Evolutionary conservation across 345 rosid genomes (phyloP).

Genomic region (Eucalyptus pauciflora): DNA sequence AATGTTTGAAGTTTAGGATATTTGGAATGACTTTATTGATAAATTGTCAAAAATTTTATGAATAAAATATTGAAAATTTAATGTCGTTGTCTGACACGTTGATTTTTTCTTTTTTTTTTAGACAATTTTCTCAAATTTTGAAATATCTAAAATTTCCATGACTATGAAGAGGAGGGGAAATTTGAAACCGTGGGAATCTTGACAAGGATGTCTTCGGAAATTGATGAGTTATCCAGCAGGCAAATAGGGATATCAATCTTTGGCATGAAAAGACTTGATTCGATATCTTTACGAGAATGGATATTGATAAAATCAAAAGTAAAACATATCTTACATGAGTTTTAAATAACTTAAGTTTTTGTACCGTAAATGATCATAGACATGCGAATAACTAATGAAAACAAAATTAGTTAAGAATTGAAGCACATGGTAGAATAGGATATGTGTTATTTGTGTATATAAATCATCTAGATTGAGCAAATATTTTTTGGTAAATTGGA

Average conservation of each 20-base stretch:
- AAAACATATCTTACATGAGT: not conserved
- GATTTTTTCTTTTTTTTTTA: no score
- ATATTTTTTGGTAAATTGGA: not conserved
- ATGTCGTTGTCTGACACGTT: fast-evolving
- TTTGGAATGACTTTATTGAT: fast-evolving
- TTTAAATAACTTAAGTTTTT: not conserved
- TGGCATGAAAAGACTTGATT: not conserved
- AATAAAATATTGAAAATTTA: not conserved
- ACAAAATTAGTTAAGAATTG: not conserved
- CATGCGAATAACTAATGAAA: not conserved
- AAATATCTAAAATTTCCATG: not conserved
- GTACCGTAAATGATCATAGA: not conserved
- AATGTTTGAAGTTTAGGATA: not conserved
- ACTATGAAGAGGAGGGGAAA: not conserved
- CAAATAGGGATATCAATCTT: not conserved
- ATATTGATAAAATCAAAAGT: not conserved
- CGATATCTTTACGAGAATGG: not conserved
- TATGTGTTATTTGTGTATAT: not conserved
- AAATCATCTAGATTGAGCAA: not conserved
- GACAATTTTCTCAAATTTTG: not conserved
- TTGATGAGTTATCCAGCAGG: not conserved
- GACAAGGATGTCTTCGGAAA: not conserved
- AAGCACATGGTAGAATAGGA: not conserved
- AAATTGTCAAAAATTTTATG: fast-evolving
- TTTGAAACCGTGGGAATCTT: not conserved